phyloP scores from a whole-genome alignment of 148 eudicot species.

The Diospyros kaki region DNA sequence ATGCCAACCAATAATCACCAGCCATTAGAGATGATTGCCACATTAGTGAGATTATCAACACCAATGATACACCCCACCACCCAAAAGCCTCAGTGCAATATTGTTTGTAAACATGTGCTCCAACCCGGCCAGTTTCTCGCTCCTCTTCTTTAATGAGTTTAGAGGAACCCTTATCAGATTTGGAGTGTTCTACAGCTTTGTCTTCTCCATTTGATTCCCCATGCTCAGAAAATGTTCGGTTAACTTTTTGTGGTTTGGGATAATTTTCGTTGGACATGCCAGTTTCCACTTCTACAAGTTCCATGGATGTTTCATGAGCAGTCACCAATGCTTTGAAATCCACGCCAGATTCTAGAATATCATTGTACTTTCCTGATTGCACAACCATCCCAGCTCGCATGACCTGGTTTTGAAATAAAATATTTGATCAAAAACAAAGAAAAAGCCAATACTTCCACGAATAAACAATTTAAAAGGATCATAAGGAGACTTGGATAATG shows the following conservation, averaged over 20 bases:
- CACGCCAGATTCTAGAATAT: constrained; percentile 49
- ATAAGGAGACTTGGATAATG: not conserved
- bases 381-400: constrained; percentile 91
- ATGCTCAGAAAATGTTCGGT: constrained; percentile 25
- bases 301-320: constrained; percentile 92
- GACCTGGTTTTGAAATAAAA: constrained; percentile 39
- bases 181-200: constrained; percentile 25
- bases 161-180: constrained; percentile 39
- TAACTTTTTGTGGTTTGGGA: constrained; percentile 27
- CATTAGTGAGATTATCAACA: constrained; percentile 36
- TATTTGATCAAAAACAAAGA: not conserved
- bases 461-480: not conserved
- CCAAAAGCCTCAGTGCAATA: constrained; percentile 90
- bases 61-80: constrained; percentile 70
- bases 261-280: constrained; percentile 21
- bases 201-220: constrained; percentile 39
- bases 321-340: constrained; percentile 73
- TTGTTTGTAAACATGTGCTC: constrained; percentile 58
- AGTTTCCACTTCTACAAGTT: constrained; percentile 66
- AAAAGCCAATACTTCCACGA: not conserved
- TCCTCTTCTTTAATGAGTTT: constrained; percentile 91
- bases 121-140: constrained; percentile 74
- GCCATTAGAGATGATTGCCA: constrained; percentile 81
- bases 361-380: constrained; percentile 74
- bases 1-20: constrained; percentile 90